Conservation (phyloP, 805 yeast genomes). For the Starmerella stellata region DNA sequence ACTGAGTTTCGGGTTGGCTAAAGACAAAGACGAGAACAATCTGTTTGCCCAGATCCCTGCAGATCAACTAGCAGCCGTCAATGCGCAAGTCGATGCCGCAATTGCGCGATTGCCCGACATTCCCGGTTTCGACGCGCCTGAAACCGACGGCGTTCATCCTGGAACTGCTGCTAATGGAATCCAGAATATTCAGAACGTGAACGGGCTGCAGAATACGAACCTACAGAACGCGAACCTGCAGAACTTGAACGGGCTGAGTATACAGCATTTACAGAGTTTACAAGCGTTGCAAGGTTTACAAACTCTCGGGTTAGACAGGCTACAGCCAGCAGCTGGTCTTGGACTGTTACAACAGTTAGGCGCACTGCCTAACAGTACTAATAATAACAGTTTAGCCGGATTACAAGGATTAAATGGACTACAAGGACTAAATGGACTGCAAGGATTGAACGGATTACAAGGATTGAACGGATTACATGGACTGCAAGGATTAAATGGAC, state of each 20-base stretch:
- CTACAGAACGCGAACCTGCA: background rate
- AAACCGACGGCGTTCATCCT: background rate
- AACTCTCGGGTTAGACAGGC: conserved; percentile 1
- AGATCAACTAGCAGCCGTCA: conserved; percentile 14
- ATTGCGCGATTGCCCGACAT: conserved; percentile 14
- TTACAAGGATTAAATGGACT: no score
- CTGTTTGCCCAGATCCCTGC: conserved; percentile 15
- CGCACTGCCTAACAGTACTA: conserved; percentile 5
- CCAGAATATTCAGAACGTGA: background rate
- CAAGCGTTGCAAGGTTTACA: conserved; percentile 9
- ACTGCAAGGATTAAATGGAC: no score
- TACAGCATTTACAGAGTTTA: conserved; percentile 5
- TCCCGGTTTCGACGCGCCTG: conserved; percentile 12
- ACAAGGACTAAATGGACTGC: background rate
- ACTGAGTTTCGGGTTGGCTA: background rate
- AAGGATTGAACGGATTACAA: no score
- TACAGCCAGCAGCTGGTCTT: conserved; percentile 11
- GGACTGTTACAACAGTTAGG: conserved; percentile 10
- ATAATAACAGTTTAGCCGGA: no score
- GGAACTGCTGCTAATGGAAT: background rate
- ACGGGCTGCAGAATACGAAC: background rate
- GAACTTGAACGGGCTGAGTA: background rate
- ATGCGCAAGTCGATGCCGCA: conserved; percentile 14
- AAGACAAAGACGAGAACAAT: conserved; percentile 16
- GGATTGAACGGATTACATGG: no score